phyloP scores from a whole-genome alignment of 2,329 filamentous ascomycete species.

The Fonsecaea monophora region DNA sequence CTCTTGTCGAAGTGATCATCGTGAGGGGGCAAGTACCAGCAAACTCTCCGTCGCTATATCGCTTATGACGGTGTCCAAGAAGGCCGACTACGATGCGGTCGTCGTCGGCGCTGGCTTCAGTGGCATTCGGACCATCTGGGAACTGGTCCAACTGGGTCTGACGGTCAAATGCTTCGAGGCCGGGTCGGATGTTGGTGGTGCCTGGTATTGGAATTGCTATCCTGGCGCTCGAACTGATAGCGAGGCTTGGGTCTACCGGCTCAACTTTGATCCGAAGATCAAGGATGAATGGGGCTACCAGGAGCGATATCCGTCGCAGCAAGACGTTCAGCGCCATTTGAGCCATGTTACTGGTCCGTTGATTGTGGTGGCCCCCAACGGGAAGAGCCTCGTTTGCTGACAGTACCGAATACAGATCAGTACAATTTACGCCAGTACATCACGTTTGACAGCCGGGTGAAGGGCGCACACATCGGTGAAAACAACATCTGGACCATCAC shows the following conservation, averaged over 20 bases:
- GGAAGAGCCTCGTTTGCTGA: no score
- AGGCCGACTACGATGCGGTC: constrained; percentile 6
- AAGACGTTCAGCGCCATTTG: constrained; percentile 51
- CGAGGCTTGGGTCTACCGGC: constrained; percentile 55
- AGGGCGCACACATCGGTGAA: constrained; percentile 42
- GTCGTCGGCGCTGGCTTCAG: constrained; percentile 34
- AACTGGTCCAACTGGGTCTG: constrained; percentile 24
- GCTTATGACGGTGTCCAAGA: background rate
- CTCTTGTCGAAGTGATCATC: background rate
- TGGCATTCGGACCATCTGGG: constrained; percentile 14
- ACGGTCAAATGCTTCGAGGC: constrained; percentile 56
- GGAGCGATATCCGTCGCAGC: constrained; percentile 36
- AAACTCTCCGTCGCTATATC: background rate
- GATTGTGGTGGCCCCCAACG: no score
- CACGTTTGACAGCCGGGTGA: constrained; percentile 42
- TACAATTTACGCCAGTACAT: constrained; percentile 19
- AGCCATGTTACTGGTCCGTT: constrained; percentile 43
- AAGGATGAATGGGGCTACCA: constrained; percentile 45
- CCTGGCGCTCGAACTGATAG: constrained; percentile 56
- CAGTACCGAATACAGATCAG: no score
- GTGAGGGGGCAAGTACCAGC: no score
- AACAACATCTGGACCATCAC: constrained; percentile 48
- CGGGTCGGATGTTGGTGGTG: constrained; percentile 45
- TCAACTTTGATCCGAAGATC: constrained; percentile 55
- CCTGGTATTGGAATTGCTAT: constrained; percentile 48